phyloP scores from a whole-genome alignment of 805 yeast species.

The Candida patagonica region DNA sequence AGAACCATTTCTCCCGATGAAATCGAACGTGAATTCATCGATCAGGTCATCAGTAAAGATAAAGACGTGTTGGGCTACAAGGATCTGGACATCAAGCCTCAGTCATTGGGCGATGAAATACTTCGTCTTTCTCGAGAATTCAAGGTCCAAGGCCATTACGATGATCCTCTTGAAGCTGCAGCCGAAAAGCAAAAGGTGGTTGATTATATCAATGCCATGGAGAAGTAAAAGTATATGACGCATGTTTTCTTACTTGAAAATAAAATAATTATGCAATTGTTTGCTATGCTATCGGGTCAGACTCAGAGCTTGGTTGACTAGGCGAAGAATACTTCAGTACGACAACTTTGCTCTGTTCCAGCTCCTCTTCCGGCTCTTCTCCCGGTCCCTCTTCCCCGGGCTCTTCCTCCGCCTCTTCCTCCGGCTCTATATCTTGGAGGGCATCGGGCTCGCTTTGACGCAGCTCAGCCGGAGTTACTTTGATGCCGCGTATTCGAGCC shows the following conservation, averaged over 20 bases:
- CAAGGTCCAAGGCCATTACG: constrained; percentile 5
- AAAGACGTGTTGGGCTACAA: constrained; percentile 51
- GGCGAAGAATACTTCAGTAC: constrained; percentile 1
- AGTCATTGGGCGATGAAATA: constrained; percentile 11
- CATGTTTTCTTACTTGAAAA: too few relatives aligned
- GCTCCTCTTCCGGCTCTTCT: neutral
- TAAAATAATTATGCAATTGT: too few relatives aligned
- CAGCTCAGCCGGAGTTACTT: neutral
- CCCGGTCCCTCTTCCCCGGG: too few relatives aligned
- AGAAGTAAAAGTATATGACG: too few relatives aligned
- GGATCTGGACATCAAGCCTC: constrained; percentile 54
- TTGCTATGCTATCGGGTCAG: too few relatives aligned
- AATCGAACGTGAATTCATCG: constrained; percentile 59
- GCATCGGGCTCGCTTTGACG: neutral
- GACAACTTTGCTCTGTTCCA: neutral
- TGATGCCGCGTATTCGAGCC: neutral
- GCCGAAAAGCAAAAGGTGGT: constrained; percentile 4
- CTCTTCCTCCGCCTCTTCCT: neutral
- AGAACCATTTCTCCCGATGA: constrained; percentile 56
- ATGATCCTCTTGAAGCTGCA: constrained; percentile 5
- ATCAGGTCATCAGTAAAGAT: constrained; percentile 46
- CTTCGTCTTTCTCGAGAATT: constrained; percentile 11
- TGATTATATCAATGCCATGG: constrained; percentile 1
- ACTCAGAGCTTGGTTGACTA: constrained; percentile 1
- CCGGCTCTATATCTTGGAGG: neutral